Evolutionary conservation across 495 filamentous ascomycete species (phyloP).

Genomic region (Lasiosphaeria hispida): DNA sequence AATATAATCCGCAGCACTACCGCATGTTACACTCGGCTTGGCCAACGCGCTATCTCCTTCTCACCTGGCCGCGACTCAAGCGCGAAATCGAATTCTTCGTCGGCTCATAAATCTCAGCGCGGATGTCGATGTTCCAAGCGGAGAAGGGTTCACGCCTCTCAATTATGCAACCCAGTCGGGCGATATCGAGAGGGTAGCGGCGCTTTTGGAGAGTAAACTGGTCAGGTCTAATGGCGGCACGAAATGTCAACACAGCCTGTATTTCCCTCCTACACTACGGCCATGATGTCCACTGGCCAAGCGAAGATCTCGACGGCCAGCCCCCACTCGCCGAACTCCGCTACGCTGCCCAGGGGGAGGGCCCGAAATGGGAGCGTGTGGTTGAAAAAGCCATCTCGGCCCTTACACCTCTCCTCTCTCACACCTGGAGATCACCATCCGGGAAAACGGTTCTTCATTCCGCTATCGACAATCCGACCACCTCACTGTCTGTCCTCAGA

Average conservation of each 20-base stretch:
- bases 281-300: background rate
- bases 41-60: no score
- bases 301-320: background rate
- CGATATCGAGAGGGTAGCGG: no score
- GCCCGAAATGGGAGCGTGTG: background rate
- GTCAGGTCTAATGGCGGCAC: slow-evolving; percentile 1
- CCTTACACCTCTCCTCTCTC: background rate
- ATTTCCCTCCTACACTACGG: background rate
- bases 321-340: background rate
- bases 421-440: background rate
- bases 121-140: no score
- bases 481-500: background rate
- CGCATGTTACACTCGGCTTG: no score
- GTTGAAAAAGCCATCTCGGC: background rate
- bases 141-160: no score
- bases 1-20: no score
- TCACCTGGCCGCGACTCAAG: no score
- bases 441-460: background rate
- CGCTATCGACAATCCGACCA: background rate
- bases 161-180: no score
- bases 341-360: background rate
- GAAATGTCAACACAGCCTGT: background rate
- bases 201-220: no score
- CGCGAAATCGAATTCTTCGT: no score
- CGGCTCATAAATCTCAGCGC: no score